Evolutionary conservation across 371 early-diverging fungal genomes (phyloP).

Genomic region (Syncephalis fuscata): DNA sequence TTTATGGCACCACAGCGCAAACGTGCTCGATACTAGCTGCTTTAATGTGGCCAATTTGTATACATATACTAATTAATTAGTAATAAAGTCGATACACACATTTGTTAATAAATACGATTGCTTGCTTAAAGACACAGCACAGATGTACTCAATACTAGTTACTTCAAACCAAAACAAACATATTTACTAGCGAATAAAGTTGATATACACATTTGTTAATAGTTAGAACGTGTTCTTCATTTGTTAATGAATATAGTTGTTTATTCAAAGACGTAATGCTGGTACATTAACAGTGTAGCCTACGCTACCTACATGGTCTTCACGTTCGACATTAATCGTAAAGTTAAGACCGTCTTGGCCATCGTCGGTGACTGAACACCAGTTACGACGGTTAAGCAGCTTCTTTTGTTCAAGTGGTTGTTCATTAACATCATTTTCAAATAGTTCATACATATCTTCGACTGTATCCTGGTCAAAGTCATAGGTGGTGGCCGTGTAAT

Average conservation of each 20-base stretch:
- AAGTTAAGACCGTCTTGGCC: neutral
- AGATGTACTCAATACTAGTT: no score
- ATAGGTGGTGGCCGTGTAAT: conserved; percentile 15
- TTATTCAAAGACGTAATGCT: neutral
- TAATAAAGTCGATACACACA: no score
- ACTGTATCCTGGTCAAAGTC: conserved; percentile 17
- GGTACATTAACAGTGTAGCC: conserved; percentile 1
- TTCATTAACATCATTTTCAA: conserved; percentile 25
- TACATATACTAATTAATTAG: no score
- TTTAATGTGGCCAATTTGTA: no score
- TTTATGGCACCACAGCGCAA: no score
- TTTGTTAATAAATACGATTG: no score
- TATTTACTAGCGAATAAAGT: no score
- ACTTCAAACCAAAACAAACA: no score
- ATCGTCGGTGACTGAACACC: neutral
- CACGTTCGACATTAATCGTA: neutral
- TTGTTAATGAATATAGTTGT: no score
- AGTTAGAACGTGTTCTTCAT: no score
- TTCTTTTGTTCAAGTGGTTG: conserved; percentile 13
- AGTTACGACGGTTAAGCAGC: conserved; percentile 20
- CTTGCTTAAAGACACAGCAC: no score
- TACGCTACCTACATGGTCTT: neutral
- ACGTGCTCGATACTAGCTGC: neutral
- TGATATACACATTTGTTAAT: no score
- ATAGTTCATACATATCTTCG: conserved; percentile 28